Evolutionary conservation across 2,329 filamentous ascomycete genomes (phyloP).

Genomic region (Epichloe glyceriae): DNA sequence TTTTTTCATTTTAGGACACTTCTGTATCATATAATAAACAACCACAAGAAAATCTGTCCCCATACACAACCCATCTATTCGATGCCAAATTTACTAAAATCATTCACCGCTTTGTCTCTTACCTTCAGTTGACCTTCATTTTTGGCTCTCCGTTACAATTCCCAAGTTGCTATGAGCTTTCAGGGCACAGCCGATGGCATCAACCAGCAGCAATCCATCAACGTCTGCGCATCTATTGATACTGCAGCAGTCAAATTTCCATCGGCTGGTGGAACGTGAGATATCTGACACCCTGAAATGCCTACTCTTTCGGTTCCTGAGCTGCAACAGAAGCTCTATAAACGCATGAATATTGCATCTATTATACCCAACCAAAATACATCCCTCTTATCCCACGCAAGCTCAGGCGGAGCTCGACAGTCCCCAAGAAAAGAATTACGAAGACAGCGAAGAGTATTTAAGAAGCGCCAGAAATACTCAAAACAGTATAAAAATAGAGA

Average conservation of each 20-base stretch:
- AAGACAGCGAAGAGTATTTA: constrained; percentile 50
- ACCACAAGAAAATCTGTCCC: too few species aligned
- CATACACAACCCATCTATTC: too few species aligned
- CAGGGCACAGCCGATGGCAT: background rate
- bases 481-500: constrained; percentile 6
- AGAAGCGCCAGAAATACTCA: constrained; percentile 31
- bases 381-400: background rate
- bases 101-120: too few species aligned
- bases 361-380: background rate
- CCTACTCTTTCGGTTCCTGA: constrained; percentile 17
- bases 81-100: too few species aligned
- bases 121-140: background rate
- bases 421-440: constrained; percentile 49
- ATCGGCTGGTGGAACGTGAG: too few species aligned
- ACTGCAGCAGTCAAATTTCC: background rate
- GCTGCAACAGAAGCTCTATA: constrained; percentile 25
- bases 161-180: background rate
- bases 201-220: background rate
- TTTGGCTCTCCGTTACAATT: background rate
- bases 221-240: background rate
- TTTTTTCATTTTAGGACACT: background rate
- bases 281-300: constrained; percentile 7
- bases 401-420: constrained; percentile 2
- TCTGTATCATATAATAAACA: too few species aligned
- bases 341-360: constrained; percentile 21